Percentiles rank a stretch among this genome's conserved stretches.
These are phyloP conservation scores for Cyphellophora attinorum DNA, from an alignment of 2,329 filamentous ascomycete genomes.

Conservation along the genomic window DNA sequence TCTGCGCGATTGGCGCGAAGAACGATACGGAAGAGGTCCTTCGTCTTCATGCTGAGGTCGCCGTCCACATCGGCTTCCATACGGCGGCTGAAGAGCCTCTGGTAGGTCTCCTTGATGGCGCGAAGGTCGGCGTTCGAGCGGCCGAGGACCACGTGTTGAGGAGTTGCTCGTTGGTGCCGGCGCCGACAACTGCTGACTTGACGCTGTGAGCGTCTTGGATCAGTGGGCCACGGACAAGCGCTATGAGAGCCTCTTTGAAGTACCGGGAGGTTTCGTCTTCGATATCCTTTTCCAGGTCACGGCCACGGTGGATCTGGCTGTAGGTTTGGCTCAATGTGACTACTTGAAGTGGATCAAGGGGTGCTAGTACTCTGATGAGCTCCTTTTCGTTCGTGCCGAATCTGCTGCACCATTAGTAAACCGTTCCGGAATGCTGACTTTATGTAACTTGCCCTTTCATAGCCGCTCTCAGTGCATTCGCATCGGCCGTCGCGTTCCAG, in stretches of 20 bases:
- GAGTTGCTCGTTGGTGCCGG: constrained; percentile 76
- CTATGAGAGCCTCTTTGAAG: constrained; percentile 65
- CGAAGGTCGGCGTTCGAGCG: constrained; percentile 79
- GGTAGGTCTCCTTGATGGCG: constrained; percentile 75
- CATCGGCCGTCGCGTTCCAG: constrained; percentile 54
- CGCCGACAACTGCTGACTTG: constrained; percentile 62
- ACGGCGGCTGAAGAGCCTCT: constrained; percentile 52
- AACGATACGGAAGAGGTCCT: constrained; percentile 75
- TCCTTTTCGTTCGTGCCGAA: constrained; percentile 80
- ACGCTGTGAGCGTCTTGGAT: constrained; percentile 64
- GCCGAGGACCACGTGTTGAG: constrained; percentile 74
- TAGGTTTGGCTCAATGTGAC: constrained; percentile 60
- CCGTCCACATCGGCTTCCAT: constrained; percentile 65
- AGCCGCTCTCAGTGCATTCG: constrained; percentile 62
- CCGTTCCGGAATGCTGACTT: too few species aligned
- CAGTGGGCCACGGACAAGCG: constrained; percentile 69
- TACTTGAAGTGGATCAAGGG: constrained; percentile 70
- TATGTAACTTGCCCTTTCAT: too few species aligned
- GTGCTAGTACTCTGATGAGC: constrained; percentile 60
- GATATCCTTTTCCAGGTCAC: constrained; percentile 65
- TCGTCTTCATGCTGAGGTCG: constrained; percentile 79
- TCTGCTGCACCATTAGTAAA: too few species aligned
- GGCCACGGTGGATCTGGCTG: constrained; percentile 47
- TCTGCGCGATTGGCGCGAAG: constrained; percentile 65
- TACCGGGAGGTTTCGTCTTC: constrained; percentile 66